Base-by-base conservation (phyloP, 495 filamentous ascomycete species). In the Penicillium bovifimosum region DNA sequence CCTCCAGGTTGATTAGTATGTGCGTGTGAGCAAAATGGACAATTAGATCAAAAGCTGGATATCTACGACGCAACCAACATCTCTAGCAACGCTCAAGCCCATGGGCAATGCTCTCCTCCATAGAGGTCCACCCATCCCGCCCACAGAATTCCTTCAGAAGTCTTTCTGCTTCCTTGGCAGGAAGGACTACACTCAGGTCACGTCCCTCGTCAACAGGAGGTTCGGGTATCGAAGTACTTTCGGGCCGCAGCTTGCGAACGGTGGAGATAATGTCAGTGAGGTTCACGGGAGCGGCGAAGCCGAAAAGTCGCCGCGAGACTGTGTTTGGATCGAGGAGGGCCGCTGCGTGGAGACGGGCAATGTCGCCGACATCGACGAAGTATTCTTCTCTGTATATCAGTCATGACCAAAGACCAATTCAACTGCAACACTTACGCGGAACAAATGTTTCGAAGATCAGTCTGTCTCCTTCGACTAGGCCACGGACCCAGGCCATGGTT, bases 351-450 rank as follows among this genome's bases (percentile, higher is more conserved):
- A 83, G 59, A 3, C 63, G 63, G 0, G 77, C 81, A 10, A 54
- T 61, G 47, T 85, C 80, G 29, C 66, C 57, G 2, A 82, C 77
- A 55, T 84, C 64, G 32, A 82, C 65, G 47, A 60, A 72, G 41
- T 60, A 73, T 39, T 48, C 46, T 77, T 46, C 18, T 33, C 13
- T 9, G 42, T 7, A 20, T 3, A 18, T 39, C 5, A 39, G 26
- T 2, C 11, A 20, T 20, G 3, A 5, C 11, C 26, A 10, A 34
- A 9, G 11, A 17, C 14, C 5, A 32, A 13, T 20, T 5, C 1
- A 9, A n/a, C 10, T 4, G 16, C 9, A 31, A 3, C 3, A 34
- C 48, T 34, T 27, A 50, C 48, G 48, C 5, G 48, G 48, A 10
- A 33, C 29, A 42, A n/a, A 50, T 27, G 29, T 26, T 16, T 33